Percentiles rank a stretch among this genome's conserved stretches.
Evolutionary conservation across 116 monocot species (phyloP).

Genomic region (Iris pallida): DNA sequence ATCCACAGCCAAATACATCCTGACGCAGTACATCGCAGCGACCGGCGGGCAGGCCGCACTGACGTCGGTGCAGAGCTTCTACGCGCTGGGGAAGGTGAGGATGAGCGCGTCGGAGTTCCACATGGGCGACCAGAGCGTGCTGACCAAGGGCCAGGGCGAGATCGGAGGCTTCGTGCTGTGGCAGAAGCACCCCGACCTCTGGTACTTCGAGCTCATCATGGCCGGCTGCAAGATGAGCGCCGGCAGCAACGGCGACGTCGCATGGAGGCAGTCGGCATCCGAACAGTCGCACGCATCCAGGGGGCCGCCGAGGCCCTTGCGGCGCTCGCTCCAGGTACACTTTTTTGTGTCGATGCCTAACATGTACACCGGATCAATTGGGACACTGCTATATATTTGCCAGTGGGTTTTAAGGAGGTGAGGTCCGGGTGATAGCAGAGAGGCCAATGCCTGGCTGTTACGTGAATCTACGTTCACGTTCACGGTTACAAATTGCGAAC

Average conservation of each 20-base stretch:
- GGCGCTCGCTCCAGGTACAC: conserved; percentile 85
- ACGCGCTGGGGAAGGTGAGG: conserved; percentile 42
- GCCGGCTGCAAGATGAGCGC: conserved; percentile 76
- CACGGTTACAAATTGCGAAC: too few species aligned
- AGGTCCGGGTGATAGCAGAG: too few species aligned
- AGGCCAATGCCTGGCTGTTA: too few species aligned
- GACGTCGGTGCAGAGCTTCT: conserved; percentile 35
- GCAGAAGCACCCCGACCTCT: conserved; percentile 77
- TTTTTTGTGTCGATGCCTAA: too few species aligned
- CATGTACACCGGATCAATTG: too few species aligned
- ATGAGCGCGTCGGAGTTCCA: conserved; percentile 49
- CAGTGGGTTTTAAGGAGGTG: too few species aligned
- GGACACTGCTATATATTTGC: too few species aligned
- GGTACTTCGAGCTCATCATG: conserved; percentile 87
- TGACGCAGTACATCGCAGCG: conserved; percentile 52
- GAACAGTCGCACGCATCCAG: conserved; percentile 60
- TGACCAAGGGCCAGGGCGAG: conserved; percentile 32
- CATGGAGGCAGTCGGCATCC: conserved; percentile 67
- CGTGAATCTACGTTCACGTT: too few species aligned
- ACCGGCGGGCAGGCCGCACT: conserved; percentile 41
- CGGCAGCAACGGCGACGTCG: conserved; percentile 67
- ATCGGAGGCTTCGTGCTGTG: conserved; percentile 81
- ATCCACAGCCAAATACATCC: conserved; percentile 49
- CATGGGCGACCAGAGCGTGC: conserved; percentile 23
- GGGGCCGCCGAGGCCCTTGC: conserved; percentile 66